A percentile compares a stretch with the other conserved stretches of the same genome.
Conservation (phyloP, 306 rosid species). For the Comarum palustre region DNA sequence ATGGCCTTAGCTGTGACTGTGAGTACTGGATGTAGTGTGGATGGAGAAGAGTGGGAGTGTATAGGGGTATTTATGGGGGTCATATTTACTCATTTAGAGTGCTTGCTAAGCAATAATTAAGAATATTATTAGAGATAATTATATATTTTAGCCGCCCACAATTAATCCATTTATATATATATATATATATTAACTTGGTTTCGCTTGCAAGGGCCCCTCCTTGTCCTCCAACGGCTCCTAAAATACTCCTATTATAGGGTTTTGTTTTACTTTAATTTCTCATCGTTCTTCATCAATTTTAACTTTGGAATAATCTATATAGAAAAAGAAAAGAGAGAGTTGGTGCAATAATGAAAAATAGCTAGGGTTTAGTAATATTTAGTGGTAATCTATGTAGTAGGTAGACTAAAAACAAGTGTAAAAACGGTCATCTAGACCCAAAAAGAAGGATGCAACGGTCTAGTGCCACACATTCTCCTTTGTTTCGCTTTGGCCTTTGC, state of each 20-base stretch:
- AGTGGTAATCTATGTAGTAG: not conserved
- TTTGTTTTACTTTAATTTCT: not conserved
- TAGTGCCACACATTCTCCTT: not conserved
- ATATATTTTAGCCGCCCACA: conserved; percentile 55
- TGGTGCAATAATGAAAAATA: not conserved
- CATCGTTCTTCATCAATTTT: not conserved
- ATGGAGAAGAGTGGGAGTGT: conserved; percentile 3
- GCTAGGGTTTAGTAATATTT: not conserved
- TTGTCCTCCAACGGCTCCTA: conserved; percentile 45
- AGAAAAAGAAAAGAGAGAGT: not conserved
- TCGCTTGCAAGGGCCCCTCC: conserved; percentile 66
- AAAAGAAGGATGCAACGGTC: conserved; percentile 1
- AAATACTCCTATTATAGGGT: not conserved
- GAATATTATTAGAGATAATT: conserved; percentile 21
- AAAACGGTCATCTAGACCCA: conserved; percentile 5
- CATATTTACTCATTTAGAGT: conserved; percentile 9
- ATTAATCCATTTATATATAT: no score
- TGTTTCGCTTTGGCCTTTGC: conserved; percentile 2
- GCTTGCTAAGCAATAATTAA: conserved; percentile 28
- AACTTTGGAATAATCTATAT: not conserved
- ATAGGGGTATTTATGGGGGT: conserved; percentile 58
- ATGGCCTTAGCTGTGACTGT: conserved; percentile 20
- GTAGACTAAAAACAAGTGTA: conserved; percentile 2
- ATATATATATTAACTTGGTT: conserved; percentile 42
- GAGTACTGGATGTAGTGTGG: not conserved